These are phyloP conservation scores for Panicum miliaceum DNA, from an alignment of 176 grass and related monocot genomes.

Conservation along the genomic window DNA sequence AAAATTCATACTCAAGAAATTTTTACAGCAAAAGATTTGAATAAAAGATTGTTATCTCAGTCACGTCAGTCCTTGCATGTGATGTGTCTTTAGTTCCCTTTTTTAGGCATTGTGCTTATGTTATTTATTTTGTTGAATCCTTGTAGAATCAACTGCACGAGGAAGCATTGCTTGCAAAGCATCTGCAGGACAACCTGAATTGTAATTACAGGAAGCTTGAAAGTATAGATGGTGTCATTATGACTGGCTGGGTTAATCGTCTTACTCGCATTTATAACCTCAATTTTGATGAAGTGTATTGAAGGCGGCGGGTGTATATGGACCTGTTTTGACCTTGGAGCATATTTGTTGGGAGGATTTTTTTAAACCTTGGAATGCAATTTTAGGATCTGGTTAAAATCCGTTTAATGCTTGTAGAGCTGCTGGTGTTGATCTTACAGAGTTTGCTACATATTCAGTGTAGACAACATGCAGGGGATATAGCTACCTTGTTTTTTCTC, in stretches of 20 bases:
- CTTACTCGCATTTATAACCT: constrained; percentile 39
- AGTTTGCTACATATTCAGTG: not conserved
- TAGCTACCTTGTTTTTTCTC: not conserved
- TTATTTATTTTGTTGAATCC: constrained; percentile 16
- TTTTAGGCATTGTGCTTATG: constrained; percentile 22
- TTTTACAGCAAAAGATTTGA: not conserved
- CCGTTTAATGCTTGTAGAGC: not conserved
- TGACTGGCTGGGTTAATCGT: constrained; percentile 7
- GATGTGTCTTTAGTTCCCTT: constrained; percentile 5
- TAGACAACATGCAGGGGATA: not conserved
- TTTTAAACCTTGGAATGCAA: not conserved
- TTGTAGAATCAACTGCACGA: constrained; percentile 53
- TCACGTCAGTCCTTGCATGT: not conserved
- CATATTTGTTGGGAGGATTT: not conserved
- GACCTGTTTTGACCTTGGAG: not conserved
- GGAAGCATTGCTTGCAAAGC: constrained; percentile 53
- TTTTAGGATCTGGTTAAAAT: not conserved
- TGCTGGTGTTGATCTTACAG: not conserved
- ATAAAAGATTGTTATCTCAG: not conserved
- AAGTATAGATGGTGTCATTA: constrained; percentile 36
- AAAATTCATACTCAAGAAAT: not conserved
- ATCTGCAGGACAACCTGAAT: constrained; percentile 53
- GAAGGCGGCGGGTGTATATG: not conserved
- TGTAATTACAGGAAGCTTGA: constrained; percentile 54
- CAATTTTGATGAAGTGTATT: constrained; percentile 21